Conservation (phyloP, 179 eudicot genomes). For the Sideroxylon spinosum region DNA sequence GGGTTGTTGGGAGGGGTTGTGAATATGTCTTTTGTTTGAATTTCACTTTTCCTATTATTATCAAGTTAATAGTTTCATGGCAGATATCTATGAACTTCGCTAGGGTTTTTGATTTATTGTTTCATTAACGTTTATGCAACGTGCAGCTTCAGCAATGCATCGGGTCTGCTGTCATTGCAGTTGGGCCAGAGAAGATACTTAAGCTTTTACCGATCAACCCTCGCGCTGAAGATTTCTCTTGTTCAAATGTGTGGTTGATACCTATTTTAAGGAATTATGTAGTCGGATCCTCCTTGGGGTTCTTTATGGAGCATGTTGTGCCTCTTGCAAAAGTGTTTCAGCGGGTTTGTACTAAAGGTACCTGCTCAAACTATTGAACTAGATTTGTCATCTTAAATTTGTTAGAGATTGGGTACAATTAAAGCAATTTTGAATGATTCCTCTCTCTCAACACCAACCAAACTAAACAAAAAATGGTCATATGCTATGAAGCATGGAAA, state of each 20-base stretch:
- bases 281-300: slow-evolving; percentile 62
- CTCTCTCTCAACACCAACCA: too few species aligned
- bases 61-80: background rate
- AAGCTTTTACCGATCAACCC: slow-evolving; percentile 56
- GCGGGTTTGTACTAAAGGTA: slow-evolving; percentile 59
- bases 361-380: slow-evolving; percentile 1
- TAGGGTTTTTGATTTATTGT: background rate
- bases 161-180: slow-evolving; percentile 75
- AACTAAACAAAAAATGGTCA: too few species aligned
- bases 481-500: too few species aligned
- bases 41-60: background rate
- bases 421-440: too few species aligned
- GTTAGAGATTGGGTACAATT: background rate
- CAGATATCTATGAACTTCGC: background rate
- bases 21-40: background rate
- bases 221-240: slow-evolving; percentile 38
- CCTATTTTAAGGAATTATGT: slow-evolving; percentile 64
- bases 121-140: background rate
- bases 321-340: slow-evolving; percentile 69
- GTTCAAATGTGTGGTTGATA: slow-evolving; percentile 78
- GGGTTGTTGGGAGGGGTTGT: too few species aligned
- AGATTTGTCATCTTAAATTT: background rate
- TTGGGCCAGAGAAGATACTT: slow-evolving; percentile 81
- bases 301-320: slow-evolving; percentile 70
- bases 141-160: slow-evolving; percentile 76